Percentiles rank a stretch among this genome's conserved stretches.
phyloP scores from a whole-genome alignment of 2,329 filamentous ascomycete species.

The Chrysosporium keratinophilum region DNA sequence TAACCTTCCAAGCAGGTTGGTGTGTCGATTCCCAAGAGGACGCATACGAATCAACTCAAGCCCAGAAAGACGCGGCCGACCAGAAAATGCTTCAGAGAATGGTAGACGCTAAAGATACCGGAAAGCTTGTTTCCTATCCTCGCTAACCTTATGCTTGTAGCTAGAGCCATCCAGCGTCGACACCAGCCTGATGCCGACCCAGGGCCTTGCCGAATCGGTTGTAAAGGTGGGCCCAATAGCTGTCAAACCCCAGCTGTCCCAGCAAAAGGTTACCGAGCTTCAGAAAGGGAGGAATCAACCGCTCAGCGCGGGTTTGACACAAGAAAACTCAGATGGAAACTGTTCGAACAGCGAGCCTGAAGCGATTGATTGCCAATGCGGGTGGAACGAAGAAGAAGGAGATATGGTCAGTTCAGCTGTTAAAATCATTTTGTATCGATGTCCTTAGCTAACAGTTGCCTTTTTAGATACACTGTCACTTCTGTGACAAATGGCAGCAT shows the following conservation, averaged over 20 bases:
- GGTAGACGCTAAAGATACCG: slow-evolving; percentile 20
- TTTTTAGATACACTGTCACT: slow-evolving; percentile 35
- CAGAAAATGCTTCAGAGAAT: slow-evolving; percentile 26
- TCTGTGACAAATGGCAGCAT: slow-evolving; percentile 40
- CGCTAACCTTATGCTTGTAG: slow-evolving; percentile 17
- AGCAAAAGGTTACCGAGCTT: slow-evolving; percentile 18
- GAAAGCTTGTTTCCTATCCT: neutral
- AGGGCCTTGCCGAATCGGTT: slow-evolving; percentile 13
- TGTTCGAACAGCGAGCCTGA: neutral
- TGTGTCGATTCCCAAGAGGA: neutral
- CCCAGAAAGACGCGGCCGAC: slow-evolving; percentile 20
- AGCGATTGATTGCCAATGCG: slow-evolving; percentile 35
- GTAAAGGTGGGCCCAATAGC: slow-evolving; percentile 10
- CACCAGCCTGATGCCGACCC: slow-evolving; percentile 24
- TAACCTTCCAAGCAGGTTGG: neutral
- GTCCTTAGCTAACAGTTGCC: neutral
- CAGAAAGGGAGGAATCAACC: slow-evolving; percentile 8
- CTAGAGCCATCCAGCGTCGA: slow-evolving; percentile 18
- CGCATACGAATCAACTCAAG: slow-evolving; percentile 21
- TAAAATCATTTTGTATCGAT: slow-evolving; percentile 1
- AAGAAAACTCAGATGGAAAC: neutral
- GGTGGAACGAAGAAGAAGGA: slow-evolving; percentile 29
- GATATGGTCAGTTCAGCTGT: slow-evolving; percentile 30
- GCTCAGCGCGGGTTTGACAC: neutral
- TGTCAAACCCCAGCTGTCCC: slow-evolving; percentile 16